phyloP scores from a whole-genome alignment of 164 flowering plant species.

The Tetrastigma voinierianum region DNA sequence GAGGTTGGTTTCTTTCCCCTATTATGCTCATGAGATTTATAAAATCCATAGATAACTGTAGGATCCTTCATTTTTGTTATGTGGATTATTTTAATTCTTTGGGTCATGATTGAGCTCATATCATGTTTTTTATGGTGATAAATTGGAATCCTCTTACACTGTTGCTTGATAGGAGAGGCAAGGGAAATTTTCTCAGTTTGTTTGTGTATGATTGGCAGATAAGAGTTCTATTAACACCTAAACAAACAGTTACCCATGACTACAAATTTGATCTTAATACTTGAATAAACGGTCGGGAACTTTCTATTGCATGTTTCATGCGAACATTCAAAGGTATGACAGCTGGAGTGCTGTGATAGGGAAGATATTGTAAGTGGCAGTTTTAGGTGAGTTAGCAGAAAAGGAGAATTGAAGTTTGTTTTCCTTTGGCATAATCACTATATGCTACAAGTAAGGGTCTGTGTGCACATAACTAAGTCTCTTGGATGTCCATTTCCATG shows the following conservation, averaged over 20 bases:
- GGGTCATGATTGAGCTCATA: not conserved
- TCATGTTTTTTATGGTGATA: not conserved
- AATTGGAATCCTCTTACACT: not conserved
- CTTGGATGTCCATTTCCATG: not conserved
- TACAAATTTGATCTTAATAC: not conserved
- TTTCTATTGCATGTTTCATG: not conserved
- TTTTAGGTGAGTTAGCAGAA: not conserved
- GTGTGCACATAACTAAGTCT: not conserved
- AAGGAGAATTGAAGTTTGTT: not conserved
- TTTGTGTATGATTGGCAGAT: no score
- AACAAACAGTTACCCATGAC: not conserved
- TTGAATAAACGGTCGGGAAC: not conserved
- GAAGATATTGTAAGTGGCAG: not conserved
- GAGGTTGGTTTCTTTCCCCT: constrained; percentile 53
- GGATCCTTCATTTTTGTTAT: not conserved
- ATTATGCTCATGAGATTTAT: not conserved
- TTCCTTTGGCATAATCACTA: not conserved
- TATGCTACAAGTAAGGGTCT: not conserved
- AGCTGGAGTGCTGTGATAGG: not conserved
- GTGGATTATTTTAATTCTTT: not conserved
- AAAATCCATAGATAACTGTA: not conserved
- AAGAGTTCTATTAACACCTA: no score
- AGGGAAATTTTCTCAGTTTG: no score
- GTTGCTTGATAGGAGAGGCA: no score
- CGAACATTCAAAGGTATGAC: not conserved